These are phyloP conservation scores for Cladosporium colombiae DNA, from an alignment of 2,329 filamentous ascomycete genomes.

Conservation along the genomic window DNA sequence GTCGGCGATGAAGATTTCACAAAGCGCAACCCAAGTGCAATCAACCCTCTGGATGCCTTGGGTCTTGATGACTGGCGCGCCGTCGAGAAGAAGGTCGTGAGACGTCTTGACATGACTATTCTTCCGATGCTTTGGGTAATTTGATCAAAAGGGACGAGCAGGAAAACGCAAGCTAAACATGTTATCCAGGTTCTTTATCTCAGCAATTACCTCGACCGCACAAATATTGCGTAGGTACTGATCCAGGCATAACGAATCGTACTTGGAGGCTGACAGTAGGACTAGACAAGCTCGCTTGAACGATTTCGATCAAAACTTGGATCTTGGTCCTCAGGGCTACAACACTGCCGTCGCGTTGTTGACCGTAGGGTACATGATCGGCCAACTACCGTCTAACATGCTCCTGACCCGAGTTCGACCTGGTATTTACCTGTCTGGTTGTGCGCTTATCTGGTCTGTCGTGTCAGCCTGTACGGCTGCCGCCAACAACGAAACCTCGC, in stretches of 20 bases:
- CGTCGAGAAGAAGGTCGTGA: slow-evolving; percentile 11
- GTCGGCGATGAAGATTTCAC: background rate
- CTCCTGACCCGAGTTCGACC: slow-evolving; percentile 47
- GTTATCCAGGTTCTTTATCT: background rate
- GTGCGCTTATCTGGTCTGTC: slow-evolving; percentile 37
- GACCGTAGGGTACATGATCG: slow-evolving; percentile 39
- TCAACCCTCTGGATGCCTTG: slow-evolving; percentile 7
- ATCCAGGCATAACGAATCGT: background rate
- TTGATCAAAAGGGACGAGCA: background rate
- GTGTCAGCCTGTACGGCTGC: slow-evolving; percentile 30
- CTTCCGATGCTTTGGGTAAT: slow-evolving; percentile 7
- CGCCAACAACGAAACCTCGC: slow-evolving; percentile 28
- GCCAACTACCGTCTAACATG: slow-evolving; percentile 48
- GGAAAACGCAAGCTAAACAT: background rate
- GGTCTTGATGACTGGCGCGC: background rate
- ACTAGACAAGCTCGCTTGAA: slow-evolving; percentile 6
- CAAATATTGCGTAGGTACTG: slow-evolving; percentile 3
- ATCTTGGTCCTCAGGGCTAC: background rate
- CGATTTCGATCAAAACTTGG: slow-evolving; percentile 6
- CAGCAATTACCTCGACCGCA: background rate
- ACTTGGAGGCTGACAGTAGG: background rate
- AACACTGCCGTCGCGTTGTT: slow-evolving; percentile 8
- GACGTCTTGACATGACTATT: slow-evolving; percentile 9
- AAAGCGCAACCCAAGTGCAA: background rate
- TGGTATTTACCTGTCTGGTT: slow-evolving; percentile 43